These are phyloP conservation scores for Myriosclerotinia scirpicola DNA, from an alignment of 2,329 filamentous ascomycete genomes.

Conservation along the genomic window DNA sequence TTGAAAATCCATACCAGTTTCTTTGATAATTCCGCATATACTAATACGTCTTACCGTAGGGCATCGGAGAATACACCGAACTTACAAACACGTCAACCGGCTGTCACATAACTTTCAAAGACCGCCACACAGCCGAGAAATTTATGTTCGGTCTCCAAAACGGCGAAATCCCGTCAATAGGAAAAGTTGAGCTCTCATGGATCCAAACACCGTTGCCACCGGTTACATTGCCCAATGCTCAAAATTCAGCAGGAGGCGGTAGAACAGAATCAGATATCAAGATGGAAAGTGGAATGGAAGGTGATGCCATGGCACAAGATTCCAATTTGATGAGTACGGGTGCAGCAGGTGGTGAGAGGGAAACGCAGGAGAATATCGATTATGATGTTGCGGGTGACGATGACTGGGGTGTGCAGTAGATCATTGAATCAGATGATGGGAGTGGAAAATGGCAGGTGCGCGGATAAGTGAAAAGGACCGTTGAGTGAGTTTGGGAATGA, in stretches of 20 bases:
- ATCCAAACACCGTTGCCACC: conserved; percentile 41
- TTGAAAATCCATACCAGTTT: neutral
- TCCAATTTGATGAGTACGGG: conserved; percentile 26
- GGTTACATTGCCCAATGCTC: conserved; percentile 26
- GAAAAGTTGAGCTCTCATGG: conserved; percentile 67
- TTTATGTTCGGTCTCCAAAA: conserved; percentile 60
- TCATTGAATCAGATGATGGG: neutral
- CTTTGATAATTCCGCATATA: neutral
- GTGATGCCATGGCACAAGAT: conserved; percentile 37
- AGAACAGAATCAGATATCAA: conserved; percentile 17
- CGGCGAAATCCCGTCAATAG: conserved; percentile 61
- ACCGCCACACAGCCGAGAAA: conserved; percentile 69
- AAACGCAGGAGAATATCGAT: conserved; percentile 39
- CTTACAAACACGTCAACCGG: conserved; percentile 50
- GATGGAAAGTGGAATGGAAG: conserved; percentile 36
- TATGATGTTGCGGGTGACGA: conserved; percentile 47
- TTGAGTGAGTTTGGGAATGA: neutral
- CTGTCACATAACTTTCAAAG: conserved; percentile 62
- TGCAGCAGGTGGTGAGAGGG: conserved; percentile 26
- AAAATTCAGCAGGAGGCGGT: conserved; percentile 14
- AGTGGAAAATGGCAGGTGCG: neutral
- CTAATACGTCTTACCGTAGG: conserved; percentile 44
- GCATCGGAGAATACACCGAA: conserved; percentile 61
- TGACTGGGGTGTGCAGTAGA: conserved; percentile 36
- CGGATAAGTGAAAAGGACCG: neutral